A percentile compares a stretch with the other conserved stretches of the same genome.
Conservation (phyloP, 768 basidiomycete genomes). For the Pleurotus salmoneostramineus region DNA sequence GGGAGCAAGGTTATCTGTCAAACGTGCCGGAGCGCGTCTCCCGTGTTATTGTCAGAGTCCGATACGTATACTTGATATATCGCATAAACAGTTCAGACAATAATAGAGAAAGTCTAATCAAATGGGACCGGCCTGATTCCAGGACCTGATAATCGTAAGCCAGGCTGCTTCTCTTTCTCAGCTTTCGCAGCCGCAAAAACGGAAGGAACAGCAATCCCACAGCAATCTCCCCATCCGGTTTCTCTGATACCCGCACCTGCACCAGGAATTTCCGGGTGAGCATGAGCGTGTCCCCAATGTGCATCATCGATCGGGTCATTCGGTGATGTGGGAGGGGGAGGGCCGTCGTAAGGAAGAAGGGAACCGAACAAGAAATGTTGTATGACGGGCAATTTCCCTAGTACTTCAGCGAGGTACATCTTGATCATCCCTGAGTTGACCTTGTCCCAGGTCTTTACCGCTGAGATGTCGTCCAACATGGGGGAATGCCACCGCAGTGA, state of each 20-base stretch:
- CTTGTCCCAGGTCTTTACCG: constrained; percentile 94
- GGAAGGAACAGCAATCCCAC: constrained; percentile 84
- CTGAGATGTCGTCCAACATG: constrained; percentile 98
- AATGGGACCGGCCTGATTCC: constrained; percentile 79
- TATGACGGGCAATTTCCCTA: constrained; percentile 91
- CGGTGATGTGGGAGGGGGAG: constrained; percentile 31
- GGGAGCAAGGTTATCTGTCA: too few relatives aligned
- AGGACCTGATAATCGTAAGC: constrained; percentile 45
- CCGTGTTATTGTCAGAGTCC: too few relatives aligned
- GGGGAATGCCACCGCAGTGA: constrained; percentile 97
- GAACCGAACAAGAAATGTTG: constrained; percentile 96
- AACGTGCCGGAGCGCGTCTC: too few relatives aligned
- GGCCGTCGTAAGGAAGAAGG: constrained; percentile 66
- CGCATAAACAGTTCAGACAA: too few relatives aligned
- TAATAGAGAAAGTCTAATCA: constrained; percentile 39
- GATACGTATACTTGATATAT: too few relatives aligned
- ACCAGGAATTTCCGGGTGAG: constrained; percentile 28
- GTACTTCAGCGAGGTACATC: constrained; percentile 95
- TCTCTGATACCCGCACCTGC: constrained; percentile 28
- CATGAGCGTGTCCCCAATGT: constrained; percentile 50
- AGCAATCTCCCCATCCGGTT: constrained; percentile 85
- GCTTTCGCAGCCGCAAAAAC: constrained; percentile 72
- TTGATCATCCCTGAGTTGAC: constrained; percentile 96
- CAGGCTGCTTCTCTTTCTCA: constrained; percentile 37
- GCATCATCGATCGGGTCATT: constrained; percentile 27